A percentile compares a stretch with the other conserved stretches of the same genome.
Conservation (phyloP, 345 rosid genomes). For the Balakata baccata region DNA sequence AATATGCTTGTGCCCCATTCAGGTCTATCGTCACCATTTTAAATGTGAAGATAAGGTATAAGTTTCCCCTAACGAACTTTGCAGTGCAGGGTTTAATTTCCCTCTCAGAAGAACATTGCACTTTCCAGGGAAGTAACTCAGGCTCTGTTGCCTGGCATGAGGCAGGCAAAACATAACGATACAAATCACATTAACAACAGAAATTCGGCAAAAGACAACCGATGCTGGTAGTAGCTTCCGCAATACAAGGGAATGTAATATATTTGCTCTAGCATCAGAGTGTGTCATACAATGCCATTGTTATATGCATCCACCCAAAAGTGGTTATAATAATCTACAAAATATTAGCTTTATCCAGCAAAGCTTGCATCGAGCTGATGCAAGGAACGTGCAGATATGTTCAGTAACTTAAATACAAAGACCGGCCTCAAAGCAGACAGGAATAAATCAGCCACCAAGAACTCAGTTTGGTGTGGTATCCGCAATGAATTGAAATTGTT, state of each 20-base stretch:
- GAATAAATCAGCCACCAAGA: constrained; percentile 18
- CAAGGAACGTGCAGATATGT: constrained; percentile 25
- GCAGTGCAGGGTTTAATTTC: too few relatives aligned
- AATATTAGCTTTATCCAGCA: constrained; percentile 21
- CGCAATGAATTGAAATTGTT: constrained; percentile 18
- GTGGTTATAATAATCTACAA: constrained; percentile 18
- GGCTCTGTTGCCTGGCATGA: not conserved
- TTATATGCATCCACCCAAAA: constrained; percentile 18
- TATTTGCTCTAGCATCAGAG: not conserved
- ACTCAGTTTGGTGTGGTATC: constrained; percentile 11
- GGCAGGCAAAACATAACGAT: not conserved
- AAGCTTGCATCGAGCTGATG: constrained; percentile 47
- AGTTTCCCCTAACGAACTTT: too few relatives aligned
- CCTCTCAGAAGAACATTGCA: not conserved
- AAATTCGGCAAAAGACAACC: not conserved
- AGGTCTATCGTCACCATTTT: too few relatives aligned
- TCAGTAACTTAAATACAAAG: constrained; percentile 13
- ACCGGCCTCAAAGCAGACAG: constrained; percentile 19
- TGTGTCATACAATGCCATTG: not conserved
- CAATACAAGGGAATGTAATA: not conserved
- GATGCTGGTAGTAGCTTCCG: not conserved
- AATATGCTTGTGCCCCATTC: too few relatives aligned
- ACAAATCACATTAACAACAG: not conserved
- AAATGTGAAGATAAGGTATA: too few relatives aligned
- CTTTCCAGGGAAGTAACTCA: not conserved